A percentile compares a stretch with the other conserved stretches of the same genome.
Evolutionary conservation across 1,139 yeast species (phyloP).

Genomic region (Geotrichum europaeum): DNA sequence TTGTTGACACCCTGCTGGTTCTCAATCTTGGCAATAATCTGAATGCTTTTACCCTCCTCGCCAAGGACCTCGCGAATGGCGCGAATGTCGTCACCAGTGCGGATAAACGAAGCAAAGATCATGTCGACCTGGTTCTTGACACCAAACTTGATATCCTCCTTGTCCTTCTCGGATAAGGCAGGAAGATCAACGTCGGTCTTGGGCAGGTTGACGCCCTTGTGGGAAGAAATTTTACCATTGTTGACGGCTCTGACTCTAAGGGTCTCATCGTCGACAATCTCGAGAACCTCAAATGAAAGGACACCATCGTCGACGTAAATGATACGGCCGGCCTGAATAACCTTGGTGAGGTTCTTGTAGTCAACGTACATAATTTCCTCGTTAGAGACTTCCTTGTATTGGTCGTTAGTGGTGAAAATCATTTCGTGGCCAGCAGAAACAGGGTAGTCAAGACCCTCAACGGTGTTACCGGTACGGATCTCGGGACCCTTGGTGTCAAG

Average conservation of each 20-base stretch:
- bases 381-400: slow-evolving; percentile 64
- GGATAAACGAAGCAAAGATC: slow-evolving; percentile 97
- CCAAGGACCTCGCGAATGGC: slow-evolving; percentile 93
- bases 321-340: slow-evolving; percentile 77
- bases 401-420: slow-evolving; percentile 87
- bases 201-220: slow-evolving; percentile 99
- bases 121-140: slow-evolving; percentile 95
- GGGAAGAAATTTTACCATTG: slow-evolving; percentile 92
- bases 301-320: slow-evolving; percentile 98
- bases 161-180: slow-evolving; percentile 94
- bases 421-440: slow-evolving; percentile 82
- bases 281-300: slow-evolving; percentile 84
- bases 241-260: slow-evolving; percentile 83
- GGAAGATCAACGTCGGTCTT: slow-evolving; percentile 99
- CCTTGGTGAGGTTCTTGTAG: slow-evolving; percentile 94
- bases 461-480: slow-evolving; percentile 96
- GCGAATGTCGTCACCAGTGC: slow-evolving; percentile 84
- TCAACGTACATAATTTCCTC: slow-evolving; percentile 82
- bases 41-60: slow-evolving; percentile 92
- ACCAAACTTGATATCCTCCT: slow-evolving; percentile 85
- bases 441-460: slow-evolving; percentile 70
- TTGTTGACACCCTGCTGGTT: slow-evolving; percentile 99
- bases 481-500: slow-evolving; percentile 99
- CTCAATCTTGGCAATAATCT: slow-evolving; percentile 95
- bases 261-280: slow-evolving; percentile 70